Conservation (phyloP, 2,329 filamentous ascomycete genomes). For the Apiospora rasikravindrae region DNA sequence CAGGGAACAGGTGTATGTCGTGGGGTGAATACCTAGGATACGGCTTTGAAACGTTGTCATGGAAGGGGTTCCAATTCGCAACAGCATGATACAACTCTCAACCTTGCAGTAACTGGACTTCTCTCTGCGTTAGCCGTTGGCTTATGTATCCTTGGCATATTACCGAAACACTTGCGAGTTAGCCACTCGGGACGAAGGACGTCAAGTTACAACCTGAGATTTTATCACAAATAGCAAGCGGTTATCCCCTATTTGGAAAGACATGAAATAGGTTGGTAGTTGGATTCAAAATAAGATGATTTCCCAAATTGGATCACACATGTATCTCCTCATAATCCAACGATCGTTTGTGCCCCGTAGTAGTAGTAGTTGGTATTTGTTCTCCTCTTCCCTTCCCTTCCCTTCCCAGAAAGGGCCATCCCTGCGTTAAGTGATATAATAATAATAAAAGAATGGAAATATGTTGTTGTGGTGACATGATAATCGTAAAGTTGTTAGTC, state of each 20-base stretch:
- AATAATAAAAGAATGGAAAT: not conserved
- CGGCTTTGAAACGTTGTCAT: no score
- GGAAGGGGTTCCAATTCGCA: no score
- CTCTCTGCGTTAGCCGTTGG: no score
- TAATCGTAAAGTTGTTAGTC: conserved; percentile 5
- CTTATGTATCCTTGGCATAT: no score
- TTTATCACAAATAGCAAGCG: no score
- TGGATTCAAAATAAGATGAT: not conserved
- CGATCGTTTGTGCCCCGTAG: not conserved
- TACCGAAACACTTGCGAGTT: no score
- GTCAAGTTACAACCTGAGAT: no score
- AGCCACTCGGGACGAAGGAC: no score
- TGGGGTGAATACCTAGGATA: no score
- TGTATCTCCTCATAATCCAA: not conserved
- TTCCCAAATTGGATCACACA: not conserved
- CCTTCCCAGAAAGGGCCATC: not conserved
- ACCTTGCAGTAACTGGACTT: no score
- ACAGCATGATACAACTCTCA: no score
- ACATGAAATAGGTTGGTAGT: not conserved
- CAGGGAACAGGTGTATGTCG: no score
- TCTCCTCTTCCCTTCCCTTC: not conserved
- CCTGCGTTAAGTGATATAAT: not conserved
- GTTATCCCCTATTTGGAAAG: not conserved
- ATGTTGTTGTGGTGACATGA: conserved; percentile 3
- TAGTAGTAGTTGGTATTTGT: not conserved